These are phyloP conservation scores for Climacium dendroides DNA, from an alignment of 225 moss, liverwort and hornwort species.

Conservation along the genomic window DNA sequence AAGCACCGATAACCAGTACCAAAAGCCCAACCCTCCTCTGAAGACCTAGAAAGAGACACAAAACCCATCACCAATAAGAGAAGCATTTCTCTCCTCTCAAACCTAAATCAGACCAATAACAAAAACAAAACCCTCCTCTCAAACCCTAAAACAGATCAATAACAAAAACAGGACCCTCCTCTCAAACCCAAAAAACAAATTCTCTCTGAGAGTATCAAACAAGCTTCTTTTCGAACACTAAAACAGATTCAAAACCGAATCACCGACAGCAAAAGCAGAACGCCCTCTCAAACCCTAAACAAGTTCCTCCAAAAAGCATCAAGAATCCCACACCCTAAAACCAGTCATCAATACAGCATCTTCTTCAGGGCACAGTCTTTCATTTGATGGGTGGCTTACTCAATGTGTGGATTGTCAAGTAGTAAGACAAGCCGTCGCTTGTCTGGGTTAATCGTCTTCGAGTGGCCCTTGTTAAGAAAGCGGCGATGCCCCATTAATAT, in stretches of 20 bases:
- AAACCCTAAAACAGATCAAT: neutral
- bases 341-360: neutral
- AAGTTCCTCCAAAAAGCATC: neutral
- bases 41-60: neutral
- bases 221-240: neutral
- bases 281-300: neutral
- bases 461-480: conserved; percentile 79
- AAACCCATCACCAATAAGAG: neutral
- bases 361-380: too few species aligned
- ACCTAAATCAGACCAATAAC: neutral
- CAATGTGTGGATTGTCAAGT: conserved; percentile 62
- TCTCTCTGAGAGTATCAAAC: neutral
- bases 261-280: neutral
- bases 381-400: conserved; percentile 4
- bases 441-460: conserved; percentile 94
- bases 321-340: neutral
- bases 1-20: neutral
- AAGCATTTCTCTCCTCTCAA: neutral
- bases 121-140: neutral
- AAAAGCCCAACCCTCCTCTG: neutral
- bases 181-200: neutral
- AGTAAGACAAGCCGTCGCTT: conserved; percentile 70
- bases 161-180: neutral
- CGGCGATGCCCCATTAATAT: conserved; percentile 92
- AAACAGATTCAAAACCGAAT: neutral